A percentile compares a stretch with the other conserved stretches of the same genome.
Evolutionary conservation across 1,139 yeast species (phyloP).

Genomic region (Meyerozyma sp.): DNA sequence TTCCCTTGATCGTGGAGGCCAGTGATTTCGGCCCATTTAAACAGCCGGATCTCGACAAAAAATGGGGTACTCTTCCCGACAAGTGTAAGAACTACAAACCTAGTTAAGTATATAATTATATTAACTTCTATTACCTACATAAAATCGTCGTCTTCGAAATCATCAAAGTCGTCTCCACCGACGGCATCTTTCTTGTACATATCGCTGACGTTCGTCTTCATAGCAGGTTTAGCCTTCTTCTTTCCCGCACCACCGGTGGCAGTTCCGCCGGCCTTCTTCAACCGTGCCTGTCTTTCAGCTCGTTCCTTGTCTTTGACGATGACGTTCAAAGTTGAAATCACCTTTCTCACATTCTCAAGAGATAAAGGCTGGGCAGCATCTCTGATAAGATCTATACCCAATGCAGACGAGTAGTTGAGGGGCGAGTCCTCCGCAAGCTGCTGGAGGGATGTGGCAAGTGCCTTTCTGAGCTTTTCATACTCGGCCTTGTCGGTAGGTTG

Average conservation of each 20-base stretch:
- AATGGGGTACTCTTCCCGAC: conserved; percentile 6
- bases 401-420: conserved; percentile 64
- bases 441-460: conserved; percentile 62
- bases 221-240: conserved; percentile 79
- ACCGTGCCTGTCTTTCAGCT: conserved; percentile 80
- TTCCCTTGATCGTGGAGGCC: conserved; percentile 15
- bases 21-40: conserved; percentile 2
- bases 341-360: conserved; percentile 80
- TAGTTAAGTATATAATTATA: conserved; percentile 1
- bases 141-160: conserved; percentile 76
- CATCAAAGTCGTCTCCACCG: conserved; percentile 45
- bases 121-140: conserved; percentile 48
- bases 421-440: conserved; percentile 58
- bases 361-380: conserved; percentile 78
- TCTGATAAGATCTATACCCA: conserved; percentile 82
- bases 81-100: conserved; percentile 4
- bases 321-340: conserved; percentile 78
- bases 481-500: conserved; percentile 76
- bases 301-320: conserved; percentile 80
- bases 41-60: conserved; percentile 6
- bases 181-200: conserved; percentile 71
- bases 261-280: conserved; percentile 76
- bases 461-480: conserved; percentile 77
- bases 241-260: conserved; percentile 93
- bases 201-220: conserved; percentile 70